phyloP scores from a whole-genome alignment of 345 rosid species.

The Hypericum androsaemum region DNA sequence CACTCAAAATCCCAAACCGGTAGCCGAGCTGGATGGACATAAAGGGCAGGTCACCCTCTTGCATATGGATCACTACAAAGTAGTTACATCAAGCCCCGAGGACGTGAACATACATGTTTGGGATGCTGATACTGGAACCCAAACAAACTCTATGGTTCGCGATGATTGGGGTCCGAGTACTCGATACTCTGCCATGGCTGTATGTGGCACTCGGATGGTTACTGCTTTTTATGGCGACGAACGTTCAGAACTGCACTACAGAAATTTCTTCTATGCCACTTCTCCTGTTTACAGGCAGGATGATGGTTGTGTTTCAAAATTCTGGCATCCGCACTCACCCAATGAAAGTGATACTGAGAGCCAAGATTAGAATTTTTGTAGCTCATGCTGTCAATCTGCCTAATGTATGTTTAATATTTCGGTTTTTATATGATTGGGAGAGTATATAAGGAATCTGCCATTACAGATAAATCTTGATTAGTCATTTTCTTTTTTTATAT shows the following conservation, averaged over 20 bases:
- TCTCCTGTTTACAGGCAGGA: slow-evolving; percentile 19
- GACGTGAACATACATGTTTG: slow-evolving; percentile 34
- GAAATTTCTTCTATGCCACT: slow-evolving; percentile 36
- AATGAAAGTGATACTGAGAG: slow-evolving; percentile 13
- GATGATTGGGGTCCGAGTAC: slow-evolving; percentile 4
- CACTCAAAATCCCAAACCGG: slow-evolving; percentile 21
- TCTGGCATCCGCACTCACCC: slow-evolving; percentile 33
- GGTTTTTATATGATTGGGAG: too few species aligned
- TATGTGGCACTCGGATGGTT: slow-evolving; percentile 29
- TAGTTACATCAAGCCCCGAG: slow-evolving; percentile 43
- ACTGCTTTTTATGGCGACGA: slow-evolving; percentile 20
- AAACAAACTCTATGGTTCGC: slow-evolving; percentile 34
- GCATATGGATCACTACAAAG: slow-evolving; percentile 50
- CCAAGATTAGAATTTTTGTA: neutral
- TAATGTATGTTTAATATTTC: too few species aligned
- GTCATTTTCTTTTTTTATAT: too few species aligned
- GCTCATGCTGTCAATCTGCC: too few species aligned
- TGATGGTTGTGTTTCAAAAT: slow-evolving; percentile 28
- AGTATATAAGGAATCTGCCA: too few species aligned
- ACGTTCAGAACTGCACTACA: slow-evolving; percentile 14
- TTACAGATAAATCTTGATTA: too few species aligned
- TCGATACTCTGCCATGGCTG: slow-evolving; percentile 48
- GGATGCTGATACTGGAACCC: slow-evolving; percentile 41
- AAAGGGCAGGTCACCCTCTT: slow-evolving; percentile 29
- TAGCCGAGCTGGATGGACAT: slow-evolving; percentile 49